Evolutionary conservation across 164 flowering plant species (phyloP), one percentile per base, ranked within the genome.

Genomic region (Kalanchoe fedtschenkoi): DNA sequence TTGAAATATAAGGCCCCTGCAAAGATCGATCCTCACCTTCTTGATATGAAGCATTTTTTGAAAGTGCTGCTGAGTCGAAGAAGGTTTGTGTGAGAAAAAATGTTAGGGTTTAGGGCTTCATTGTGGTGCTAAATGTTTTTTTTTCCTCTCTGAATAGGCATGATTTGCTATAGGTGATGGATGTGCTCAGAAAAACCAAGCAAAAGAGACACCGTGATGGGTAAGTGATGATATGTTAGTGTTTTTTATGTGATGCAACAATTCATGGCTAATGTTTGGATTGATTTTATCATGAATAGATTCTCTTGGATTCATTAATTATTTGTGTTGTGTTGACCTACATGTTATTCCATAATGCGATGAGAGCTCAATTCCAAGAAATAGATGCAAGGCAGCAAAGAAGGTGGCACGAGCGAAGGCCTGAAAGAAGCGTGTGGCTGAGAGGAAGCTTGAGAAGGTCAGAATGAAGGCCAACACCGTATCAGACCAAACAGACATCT

Each of bases 21-120:
- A 29, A 93, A 85, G 75, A 87, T 93, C 75, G 97, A 93, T 75
- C 96, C 96, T 0, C 96, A 91, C n/a, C 90, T 93, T 65, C 91
- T 93, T 62, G 97, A 93, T 80, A 68, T 88, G 54, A 88, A 83
- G 66, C 78, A 86, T 69, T 93, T 34, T 93, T 93, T 70, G 78
- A 81, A 65, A 89, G 86, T 53, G 69, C 81, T 55, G 38, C 71
- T 22, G 92, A 93, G 58, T 75, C 89, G 9, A 74, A 70, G 33
- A 86, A 85, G 97, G 97, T 85, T 77, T 38, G 71, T 64, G n/a
- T n/a, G 4, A 17, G n/a, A n/a, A n/a, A n/a, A n/a, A n/a, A n/a
- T n/a, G n/a, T n/a, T n/a, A n/a, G n/a, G n/a, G n/a, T n/a, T n/a
- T n/a, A n/a, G n/a, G n/a, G n/a, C n/a, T n/a, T n/a, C n/a, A n/a